Evolutionary conservation across 495 filamentous ascomycete species (phyloP), one percentile per base, ranked within the genome.

Genomic region (Trichoderma asperelloides): DNA sequence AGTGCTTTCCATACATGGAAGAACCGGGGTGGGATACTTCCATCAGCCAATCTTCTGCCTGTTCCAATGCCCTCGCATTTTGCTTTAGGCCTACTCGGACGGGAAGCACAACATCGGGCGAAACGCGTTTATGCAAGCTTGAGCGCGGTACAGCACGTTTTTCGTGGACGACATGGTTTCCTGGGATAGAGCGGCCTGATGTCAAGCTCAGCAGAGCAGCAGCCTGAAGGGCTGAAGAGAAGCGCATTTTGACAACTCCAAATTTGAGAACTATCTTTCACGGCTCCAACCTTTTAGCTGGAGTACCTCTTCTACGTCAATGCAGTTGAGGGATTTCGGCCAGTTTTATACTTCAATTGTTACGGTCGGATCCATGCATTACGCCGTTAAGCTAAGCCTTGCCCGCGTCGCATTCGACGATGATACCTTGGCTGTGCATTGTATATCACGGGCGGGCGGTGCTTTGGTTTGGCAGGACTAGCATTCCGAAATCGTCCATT

Each of bases 1-100:
- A 75, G 69, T 87, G 79, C 68, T 86, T 77, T 9, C 85, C 85
- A 68, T 83, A 87, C 47, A 79, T 82, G 7, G 75, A 71, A 0
- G 85, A 87, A 6, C 66, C 86, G 80, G 72, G 91, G 87, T 63
- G 89, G 86, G 78, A 96, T 71, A 77, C 76, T 3, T 77, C 73
- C 71, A 74, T 74, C 23, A 77, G 69, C 45, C 74, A 23, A 39
- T 72, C 65, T 60, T 71, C 71, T 2, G 73, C 77, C 27, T 67
- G 65, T 69, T 74, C 40, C 23, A 65, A 23, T 30, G 41, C 47
- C 21, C 64, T 65, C 6, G 49, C 49, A 55, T 55, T 55, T 28
- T 65, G 64, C 23, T 65, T 65, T 8, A 65, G 40, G 16, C 64
- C 64, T 25, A 65, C 40, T 28, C 64, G 45, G 40, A 65, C 28